Percentiles rank a stretch among this genome's conserved stretches.
phyloP scores from a whole-genome alignment of 192 early-diverging fungal genomes.

The Coemansia sp. region DNA sequence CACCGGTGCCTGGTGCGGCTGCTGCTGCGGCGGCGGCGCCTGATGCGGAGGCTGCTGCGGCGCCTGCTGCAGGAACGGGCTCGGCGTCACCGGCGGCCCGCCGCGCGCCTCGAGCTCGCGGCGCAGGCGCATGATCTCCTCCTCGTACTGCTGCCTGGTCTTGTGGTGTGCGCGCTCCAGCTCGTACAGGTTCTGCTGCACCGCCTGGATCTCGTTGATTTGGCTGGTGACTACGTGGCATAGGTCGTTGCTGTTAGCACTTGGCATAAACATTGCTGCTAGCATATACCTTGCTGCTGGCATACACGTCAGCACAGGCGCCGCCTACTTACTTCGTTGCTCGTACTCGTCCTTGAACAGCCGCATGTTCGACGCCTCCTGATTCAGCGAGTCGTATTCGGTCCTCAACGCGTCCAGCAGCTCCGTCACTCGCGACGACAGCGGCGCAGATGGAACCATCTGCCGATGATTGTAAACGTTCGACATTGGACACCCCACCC shows the following conservation, averaged over 20 bases:
- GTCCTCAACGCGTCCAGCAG: slow-evolving; percentile 73
- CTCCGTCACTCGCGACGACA: slow-evolving; percentile 64
- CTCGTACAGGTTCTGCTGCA: slow-evolving; percentile 74
- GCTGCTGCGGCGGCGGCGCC: slow-evolving; percentile 45
- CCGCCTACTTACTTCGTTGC: slow-evolving; percentile 66
- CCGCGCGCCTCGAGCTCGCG: slow-evolving; percentile 77
- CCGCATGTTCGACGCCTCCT: slow-evolving; percentile 70
- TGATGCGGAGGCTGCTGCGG: slow-evolving; percentile 52
- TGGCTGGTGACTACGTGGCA: slow-evolving; percentile 61
- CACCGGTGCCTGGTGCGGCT: slow-evolving; percentile 57
- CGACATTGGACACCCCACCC: too few relatives aligned
- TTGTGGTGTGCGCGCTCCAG: slow-evolving; percentile 76
- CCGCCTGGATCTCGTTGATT: slow-evolving; percentile 72
- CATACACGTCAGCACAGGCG: background rate
- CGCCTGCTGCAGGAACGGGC: slow-evolving; percentile 52
- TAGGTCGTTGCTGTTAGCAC: too few relatives aligned
- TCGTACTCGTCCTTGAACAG: slow-evolving; percentile 84
- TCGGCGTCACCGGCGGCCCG: slow-evolving; percentile 49
- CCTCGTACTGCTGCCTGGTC: slow-evolving; percentile 82
- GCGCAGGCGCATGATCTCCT: slow-evolving; percentile 76
- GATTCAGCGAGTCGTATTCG: slow-evolving; percentile 74
- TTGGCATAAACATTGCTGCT: background rate
- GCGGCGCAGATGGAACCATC: slow-evolving; percentile 64
- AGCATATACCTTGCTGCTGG: background rate
- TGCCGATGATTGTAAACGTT: slow-evolving; percentile 77